phyloP scores from a whole-genome alignment of 345 rosid species.

The Cardiospermum halicacabum region DNA sequence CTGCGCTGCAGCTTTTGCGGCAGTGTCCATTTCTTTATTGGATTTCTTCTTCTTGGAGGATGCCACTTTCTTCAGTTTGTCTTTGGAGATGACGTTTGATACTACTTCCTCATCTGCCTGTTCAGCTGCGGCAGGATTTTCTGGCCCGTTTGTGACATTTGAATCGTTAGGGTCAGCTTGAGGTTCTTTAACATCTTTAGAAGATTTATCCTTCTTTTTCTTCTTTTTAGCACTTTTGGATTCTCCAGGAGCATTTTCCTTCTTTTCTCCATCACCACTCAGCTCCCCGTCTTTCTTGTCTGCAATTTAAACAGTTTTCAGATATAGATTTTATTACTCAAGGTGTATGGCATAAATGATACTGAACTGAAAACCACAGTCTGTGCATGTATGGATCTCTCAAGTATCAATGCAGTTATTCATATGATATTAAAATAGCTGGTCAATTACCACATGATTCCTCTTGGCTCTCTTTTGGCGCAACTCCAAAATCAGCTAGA shows the following conservation, averaged over 20 bases:
- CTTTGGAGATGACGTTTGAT: constrained; percentile 54
- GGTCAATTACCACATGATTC: constrained; percentile 33
- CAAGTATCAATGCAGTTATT: no score
- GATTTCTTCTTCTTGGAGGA: constrained; percentile 71
- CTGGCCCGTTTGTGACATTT: constrained; percentile 21
- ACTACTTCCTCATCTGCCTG: constrained; percentile 41
- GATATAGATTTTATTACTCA: no score
- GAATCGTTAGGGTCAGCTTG: constrained; percentile 29
- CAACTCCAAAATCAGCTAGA: constrained; percentile 45
- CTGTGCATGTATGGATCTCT: no score
- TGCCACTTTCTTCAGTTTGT: constrained; percentile 56
- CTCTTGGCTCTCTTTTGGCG: constrained; percentile 31
- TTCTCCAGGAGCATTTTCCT: constrained; percentile 50
- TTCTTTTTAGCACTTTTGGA: constrained; percentile 66
- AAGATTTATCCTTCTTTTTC: constrained; percentile 63
- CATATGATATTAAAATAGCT: no score
- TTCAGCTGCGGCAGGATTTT: constrained; percentile 31
- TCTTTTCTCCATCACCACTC: constrained; percentile 48
- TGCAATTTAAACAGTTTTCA: constrained; percentile 13
- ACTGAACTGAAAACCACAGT: no score
- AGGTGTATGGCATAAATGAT: no score
- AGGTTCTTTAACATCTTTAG: constrained; percentile 54
- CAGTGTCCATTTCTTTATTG: constrained; percentile 67
- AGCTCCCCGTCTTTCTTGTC: constrained; percentile 34
- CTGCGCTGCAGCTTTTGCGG: constrained; percentile 61